These are phyloP conservation scores for Leccinum broughii DNA, from an alignment of 768 basidiomycete genomes.

Conservation along the genomic window DNA sequence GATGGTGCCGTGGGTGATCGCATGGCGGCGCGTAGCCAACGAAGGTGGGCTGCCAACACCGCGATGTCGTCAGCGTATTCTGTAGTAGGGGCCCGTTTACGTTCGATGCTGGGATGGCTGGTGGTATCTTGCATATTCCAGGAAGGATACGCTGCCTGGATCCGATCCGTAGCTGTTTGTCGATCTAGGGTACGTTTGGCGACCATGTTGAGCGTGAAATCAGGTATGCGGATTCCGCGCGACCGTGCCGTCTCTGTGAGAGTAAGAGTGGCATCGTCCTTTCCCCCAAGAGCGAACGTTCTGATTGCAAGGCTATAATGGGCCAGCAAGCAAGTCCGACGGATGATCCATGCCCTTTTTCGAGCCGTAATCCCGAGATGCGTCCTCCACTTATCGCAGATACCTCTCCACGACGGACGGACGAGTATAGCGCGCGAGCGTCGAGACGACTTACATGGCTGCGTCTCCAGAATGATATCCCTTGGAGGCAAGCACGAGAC, in stretches of 20 bases:
- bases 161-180: neutral
- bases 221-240: conserved; percentile 33
- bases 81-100: accelerated
- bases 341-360: neutral
- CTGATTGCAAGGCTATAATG: conserved; percentile 43
- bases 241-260: conserved; percentile 41
- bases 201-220: conserved; percentile 37
- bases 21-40: conserved; percentile 22
- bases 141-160: neutral
- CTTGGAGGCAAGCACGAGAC: conserved; percentile 43
- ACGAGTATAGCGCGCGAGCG: no score
- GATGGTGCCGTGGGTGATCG: conserved; percentile 18
- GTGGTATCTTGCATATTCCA: no score
- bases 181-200: conserved; percentile 22
- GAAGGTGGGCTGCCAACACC: conserved; percentile 22
- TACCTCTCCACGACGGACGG: no score
- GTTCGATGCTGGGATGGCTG: no score
- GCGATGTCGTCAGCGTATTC: conserved; percentile 4
- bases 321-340: conserved; percentile 10
- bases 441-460: no score
- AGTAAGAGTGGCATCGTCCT: conserved; percentile 43
- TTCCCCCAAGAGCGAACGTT: conserved; percentile 39
- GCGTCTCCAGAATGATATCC: conserved; percentile 35
- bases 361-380: no score
- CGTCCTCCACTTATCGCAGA: no score